Evolutionary conservation across 2,329 filamentous ascomycete genomes (phyloP), one percentile per base, ranked within the genome.

Genomic region (Blumeriella jaapii): DNA sequence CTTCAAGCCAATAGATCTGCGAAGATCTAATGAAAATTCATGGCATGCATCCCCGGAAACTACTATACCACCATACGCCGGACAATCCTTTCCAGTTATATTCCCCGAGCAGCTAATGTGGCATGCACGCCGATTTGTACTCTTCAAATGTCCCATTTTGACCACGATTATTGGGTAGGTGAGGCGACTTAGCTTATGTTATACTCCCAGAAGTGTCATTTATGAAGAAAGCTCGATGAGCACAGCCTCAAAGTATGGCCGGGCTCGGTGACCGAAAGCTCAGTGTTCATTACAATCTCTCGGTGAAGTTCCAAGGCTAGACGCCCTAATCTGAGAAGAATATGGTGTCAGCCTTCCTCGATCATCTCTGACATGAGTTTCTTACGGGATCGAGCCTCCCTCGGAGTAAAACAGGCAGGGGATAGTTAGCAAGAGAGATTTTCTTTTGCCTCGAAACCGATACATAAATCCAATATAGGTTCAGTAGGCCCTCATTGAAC

Each of bases 261-360:
- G 33, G 25, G 18, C 26, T 35, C 26, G 33, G 33, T 35, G 33
- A 35, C 33, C 33, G 33, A 35, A 24, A 29, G 33, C 33, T 35
- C 17, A 17, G 19, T 22, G 25, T 26, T 26, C 26, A 35, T 29
- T 23, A 26, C 11, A 29, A 17, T 11, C 8, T 26, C 5, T 29
- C 13, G 17, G 26, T 29, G 12, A 17, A 28, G 18, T 15, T 8
- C 29, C 18, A 23, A 17, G 33, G 25, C 13, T 35, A 10, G 18
- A 25, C 20, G 16, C n/a, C 17, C 29, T 26, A 34, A 35, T 29
- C 17, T 29, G 25, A 29, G 19, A 35, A n/a, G 26, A 6, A 17
- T 9, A 20, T 14, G 16, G 4, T n/a, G 30, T 19, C 18, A 19
- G 7, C 7, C 13, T 35, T 22, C 26, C n/a, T n/a, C 29, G 18